These are phyloP conservation scores for Juglanconis sp. DNA, from an alignment of 2,329 filamentous ascomycete species.

Conservation along the genomic window DNA sequence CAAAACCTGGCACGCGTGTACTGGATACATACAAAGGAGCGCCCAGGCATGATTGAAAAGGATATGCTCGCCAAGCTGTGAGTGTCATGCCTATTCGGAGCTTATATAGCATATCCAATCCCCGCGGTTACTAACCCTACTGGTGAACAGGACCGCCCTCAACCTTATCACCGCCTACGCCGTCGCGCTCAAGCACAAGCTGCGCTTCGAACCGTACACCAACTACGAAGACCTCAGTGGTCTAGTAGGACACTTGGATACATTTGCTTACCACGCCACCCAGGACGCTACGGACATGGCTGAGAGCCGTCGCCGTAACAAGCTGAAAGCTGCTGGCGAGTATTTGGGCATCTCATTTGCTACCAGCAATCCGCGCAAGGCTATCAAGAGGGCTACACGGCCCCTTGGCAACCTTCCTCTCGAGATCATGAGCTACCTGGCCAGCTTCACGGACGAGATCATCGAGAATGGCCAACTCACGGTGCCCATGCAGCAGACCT, in stretches of 20 bases:
- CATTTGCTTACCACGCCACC: slow-evolving; percentile 53
- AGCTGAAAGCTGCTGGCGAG: slow-evolving; percentile 56
- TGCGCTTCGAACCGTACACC: slow-evolving; percentile 70
- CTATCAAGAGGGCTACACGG: slow-evolving; percentile 62
- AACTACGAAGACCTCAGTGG: slow-evolving; percentile 65
- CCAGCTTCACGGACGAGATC: slow-evolving; percentile 56
- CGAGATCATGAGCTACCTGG: slow-evolving; percentile 66
- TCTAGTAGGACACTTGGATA: slow-evolving; percentile 63
- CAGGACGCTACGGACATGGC: slow-evolving; percentile 35
- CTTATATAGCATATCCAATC: not conserved
- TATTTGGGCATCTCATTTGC: slow-evolving; percentile 68
- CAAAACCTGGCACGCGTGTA: slow-evolving; percentile 72
- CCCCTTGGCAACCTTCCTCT: slow-evolving; percentile 70
- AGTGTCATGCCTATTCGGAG: slow-evolving; percentile 7
- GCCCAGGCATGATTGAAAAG: slow-evolving; percentile 55
- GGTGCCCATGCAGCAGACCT: slow-evolving; percentile 48
- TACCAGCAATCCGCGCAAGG: slow-evolving; percentile 66
- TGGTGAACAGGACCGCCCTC: slow-evolving; percentile 47
- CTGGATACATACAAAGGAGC: slow-evolving; percentile 73
- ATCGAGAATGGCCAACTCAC: slow-evolving; percentile 47
- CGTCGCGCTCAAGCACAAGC: slow-evolving; percentile 67
- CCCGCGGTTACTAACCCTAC: not conserved
- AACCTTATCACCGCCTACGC: slow-evolving; percentile 69
- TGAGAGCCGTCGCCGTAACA: slow-evolving; percentile 25
- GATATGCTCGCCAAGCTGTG: slow-evolving; percentile 64